Percentiles rank a stretch among this genome's conserved stretches.
Conservation (phyloP, 148 eudicot genomes). For the Rhododendron kiyosumense region DNA sequence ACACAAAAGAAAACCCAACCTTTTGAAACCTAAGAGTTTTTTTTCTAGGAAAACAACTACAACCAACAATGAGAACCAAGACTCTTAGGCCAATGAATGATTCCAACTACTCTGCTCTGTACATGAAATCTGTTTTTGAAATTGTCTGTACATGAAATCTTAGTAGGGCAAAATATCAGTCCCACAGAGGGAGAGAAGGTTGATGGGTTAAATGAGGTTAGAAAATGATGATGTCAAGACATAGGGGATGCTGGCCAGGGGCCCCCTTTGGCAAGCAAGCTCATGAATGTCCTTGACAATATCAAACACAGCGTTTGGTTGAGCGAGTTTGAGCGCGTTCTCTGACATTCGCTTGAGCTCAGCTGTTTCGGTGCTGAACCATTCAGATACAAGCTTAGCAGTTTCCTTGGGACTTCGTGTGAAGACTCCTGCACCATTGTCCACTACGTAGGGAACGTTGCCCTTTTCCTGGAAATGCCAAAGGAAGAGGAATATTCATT, state of each 20-base stretch:
- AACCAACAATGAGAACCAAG: background rate
- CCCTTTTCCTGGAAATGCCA: conserved; percentile 68
- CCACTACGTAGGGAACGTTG: conserved; percentile 88
- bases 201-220: conserved; percentile 34
- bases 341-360: conserved; percentile 73
- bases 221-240: conserved; percentile 79
- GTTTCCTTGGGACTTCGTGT: conserved; percentile 80
- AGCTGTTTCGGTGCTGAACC: conserved; percentile 71
- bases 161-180: conserved; percentile 2
- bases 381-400: conserved; percentile 67
- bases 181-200: background rate
- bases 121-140: conserved; percentile 5
- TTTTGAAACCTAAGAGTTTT: background rate
- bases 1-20: background rate
- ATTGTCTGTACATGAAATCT: conserved; percentile 19
- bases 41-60: background rate
- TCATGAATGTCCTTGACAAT: conserved; percentile 91
- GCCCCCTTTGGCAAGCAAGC: conserved; percentile 75
- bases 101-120: conserved; percentile 19
- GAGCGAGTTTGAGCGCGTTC: conserved; percentile 77
- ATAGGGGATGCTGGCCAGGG: conserved; percentile 71
- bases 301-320: conserved; percentile 89
- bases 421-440: conserved; percentile 93
- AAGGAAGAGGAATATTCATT: background rate
- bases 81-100: conserved; percentile 14